Conservation (phyloP, 2,329 filamentous ascomycete species). For the Arthrobotrys megalospora region DNA sequence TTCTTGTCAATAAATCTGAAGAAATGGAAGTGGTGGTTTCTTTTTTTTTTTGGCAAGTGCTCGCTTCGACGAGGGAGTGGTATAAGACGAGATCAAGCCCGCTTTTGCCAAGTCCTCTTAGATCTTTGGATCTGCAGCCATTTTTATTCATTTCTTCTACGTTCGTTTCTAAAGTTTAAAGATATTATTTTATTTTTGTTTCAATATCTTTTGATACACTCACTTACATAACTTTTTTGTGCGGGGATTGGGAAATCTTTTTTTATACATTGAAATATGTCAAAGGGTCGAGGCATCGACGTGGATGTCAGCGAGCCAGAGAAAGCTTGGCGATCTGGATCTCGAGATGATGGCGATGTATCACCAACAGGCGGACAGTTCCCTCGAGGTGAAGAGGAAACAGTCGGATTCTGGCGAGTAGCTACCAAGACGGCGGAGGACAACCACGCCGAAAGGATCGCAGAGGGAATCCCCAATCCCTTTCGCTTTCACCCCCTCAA, state of each 20-base stretch:
- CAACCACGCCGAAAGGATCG: conserved; percentile 30
- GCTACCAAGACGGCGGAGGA: conserved; percentile 37
- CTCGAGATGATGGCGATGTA: conserved; percentile 18
- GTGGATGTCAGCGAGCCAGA: conserved; percentile 28
- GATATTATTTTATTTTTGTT: neutral
- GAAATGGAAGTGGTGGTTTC: neutral
- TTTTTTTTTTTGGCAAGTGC: neutral
- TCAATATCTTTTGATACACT: conserved; percentile 1
- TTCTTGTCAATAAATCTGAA: neutral
- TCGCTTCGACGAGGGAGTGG: neutral
- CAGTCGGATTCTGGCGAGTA: conserved; percentile 37
- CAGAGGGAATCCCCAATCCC: conserved; percentile 25
- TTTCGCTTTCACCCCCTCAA: conserved; percentile 50
- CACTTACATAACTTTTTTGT: neutral
- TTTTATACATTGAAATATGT: conserved; percentile 1
- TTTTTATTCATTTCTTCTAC: conserved; percentile 4
- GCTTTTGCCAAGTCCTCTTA: conserved; percentile 7
- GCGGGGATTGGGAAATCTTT: too few relatives aligned
- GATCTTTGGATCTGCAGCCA: conserved; percentile 2
- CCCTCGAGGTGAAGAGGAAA: conserved; percentile 20
- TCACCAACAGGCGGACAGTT: conserved; percentile 36
- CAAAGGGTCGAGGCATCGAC: neutral
- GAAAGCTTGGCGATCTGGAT: conserved; percentile 37
- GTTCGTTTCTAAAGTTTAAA: conserved; percentile 3
- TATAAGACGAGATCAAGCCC: conserved; percentile 4